phyloP scores from a whole-genome alignment of 257 asterid genomes.

The Petrea volubilis region DNA sequence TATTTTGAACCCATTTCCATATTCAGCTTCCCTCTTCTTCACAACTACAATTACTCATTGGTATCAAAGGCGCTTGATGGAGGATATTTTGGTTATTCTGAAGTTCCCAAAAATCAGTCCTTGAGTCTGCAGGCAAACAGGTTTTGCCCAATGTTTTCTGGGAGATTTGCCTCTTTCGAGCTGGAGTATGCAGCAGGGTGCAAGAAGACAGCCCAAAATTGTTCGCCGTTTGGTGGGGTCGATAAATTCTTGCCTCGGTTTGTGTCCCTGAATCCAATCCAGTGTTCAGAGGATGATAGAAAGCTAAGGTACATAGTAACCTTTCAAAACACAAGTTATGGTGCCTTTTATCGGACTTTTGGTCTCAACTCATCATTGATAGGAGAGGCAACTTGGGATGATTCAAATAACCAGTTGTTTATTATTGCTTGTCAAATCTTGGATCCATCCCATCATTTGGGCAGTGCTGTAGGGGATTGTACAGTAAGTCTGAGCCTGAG shows the following conservation, averaged over 20 bases:
- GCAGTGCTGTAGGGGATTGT: constrained; percentile 52
- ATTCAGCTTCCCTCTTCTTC: constrained; percentile 22
- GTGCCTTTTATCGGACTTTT: neutral
- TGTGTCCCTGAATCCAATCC: constrained; percentile 32
- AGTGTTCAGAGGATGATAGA: constrained; percentile 32
- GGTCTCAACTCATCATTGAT: constrained; percentile 26
- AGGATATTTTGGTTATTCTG: constrained; percentile 6
- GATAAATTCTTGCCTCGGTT: constrained; percentile 21
- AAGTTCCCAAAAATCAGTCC: constrained; percentile 21
- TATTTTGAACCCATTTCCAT: constrained; percentile 40
- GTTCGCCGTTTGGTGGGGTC: constrained; percentile 22
- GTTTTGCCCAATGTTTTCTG: constrained; percentile 23
- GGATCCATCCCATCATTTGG: constrained; percentile 22
- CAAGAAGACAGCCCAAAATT: constrained; percentile 2
- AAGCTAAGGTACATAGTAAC: constrained; percentile 26
- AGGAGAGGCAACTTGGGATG: constrained; percentile 65
- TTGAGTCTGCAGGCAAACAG: constrained; percentile 25
- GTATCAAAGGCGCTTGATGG: constrained; percentile 18
- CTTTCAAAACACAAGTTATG: constrained; percentile 13
- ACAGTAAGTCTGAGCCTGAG: constrained; percentile 50
- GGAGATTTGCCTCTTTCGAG: constrained; percentile 11
- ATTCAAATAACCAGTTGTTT: constrained; percentile 34
- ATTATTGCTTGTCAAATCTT: constrained; percentile 57
- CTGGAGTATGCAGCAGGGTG: constrained; percentile 36
- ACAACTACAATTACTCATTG: constrained; percentile 34